A percentile compares a stretch with the other conserved stretches of the same genome.
Conservation (phyloP, 805 yeast genomes). For the Naumovozyma castellii region DNA sequence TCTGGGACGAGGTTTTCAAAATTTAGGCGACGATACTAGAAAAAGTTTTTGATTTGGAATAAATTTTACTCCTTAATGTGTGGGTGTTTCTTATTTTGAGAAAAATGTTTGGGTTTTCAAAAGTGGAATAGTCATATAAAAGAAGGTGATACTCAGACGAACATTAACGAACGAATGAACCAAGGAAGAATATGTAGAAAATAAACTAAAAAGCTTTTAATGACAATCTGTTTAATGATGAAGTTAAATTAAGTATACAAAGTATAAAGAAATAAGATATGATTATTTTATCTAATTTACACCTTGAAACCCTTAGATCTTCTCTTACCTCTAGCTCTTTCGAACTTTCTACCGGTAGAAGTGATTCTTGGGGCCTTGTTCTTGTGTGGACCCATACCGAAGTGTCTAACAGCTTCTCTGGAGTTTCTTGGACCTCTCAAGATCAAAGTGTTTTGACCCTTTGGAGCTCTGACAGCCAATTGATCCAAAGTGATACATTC, state of each 20-base stretch:
- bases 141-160: no score
- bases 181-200: no score
- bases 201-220: no score
- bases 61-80: no score
- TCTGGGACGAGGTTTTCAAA: no score
- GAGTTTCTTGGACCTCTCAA: constrained; percentile 98
- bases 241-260: not conserved
- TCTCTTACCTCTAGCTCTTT: constrained; percentile 99
- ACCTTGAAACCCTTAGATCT: constrained; percentile 99
- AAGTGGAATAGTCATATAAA: no score
- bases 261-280: not conserved
- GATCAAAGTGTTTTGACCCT: constrained; percentile 96
- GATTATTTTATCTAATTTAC: constrained; percentile 43
- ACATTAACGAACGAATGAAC: no score
- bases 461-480: constrained; percentile 98
- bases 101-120: no score
- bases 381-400: constrained; percentile 99
- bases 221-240: no score
- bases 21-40: no score
- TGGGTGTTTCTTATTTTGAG: no score
- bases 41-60: no score
- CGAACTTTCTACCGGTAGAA: constrained; percentile 99
- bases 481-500: constrained; percentile 98
- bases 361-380: constrained; percentile 97
- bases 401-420: constrained; percentile 99